Percentiles rank a stretch among this genome's conserved stretches.
Evolutionary conservation across 2,329 filamentous ascomycete species (phyloP).

Genomic region (Tolypocladium tropicale): DNA sequence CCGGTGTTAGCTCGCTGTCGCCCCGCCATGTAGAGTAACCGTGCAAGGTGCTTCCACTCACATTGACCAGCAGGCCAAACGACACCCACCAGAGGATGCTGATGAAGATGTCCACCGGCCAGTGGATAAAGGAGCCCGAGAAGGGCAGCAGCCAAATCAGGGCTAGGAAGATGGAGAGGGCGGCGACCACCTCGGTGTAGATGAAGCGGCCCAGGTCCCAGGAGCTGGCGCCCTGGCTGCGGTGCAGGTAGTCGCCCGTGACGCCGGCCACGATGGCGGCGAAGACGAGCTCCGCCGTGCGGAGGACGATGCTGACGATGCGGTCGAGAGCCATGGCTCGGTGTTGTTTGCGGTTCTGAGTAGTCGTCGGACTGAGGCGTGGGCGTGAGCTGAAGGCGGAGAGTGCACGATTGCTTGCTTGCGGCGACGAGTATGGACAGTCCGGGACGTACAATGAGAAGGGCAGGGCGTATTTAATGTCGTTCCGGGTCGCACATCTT

Average conservation of each 20-base stretch:
- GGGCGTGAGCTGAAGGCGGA: too few species aligned
- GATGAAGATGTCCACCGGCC: conserved; percentile 60
- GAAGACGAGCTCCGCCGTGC: conserved; percentile 49
- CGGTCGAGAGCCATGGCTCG: conserved; percentile 27
- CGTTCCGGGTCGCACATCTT: background rate
- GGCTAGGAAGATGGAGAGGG: conserved; percentile 56
- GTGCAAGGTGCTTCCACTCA: conserved; percentile 31
- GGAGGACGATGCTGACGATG: conserved; percentile 27
- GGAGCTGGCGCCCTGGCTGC: conserved; percentile 28
- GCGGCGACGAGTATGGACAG: background rate
- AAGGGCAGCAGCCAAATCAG: conserved; percentile 67
- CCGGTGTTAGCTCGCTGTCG: too few species aligned
- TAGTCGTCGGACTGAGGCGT: background rate
- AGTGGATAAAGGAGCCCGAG: conserved; percentile 55
- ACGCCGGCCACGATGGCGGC: conserved; percentile 63
- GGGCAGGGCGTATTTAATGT: background rate
- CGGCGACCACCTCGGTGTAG: conserved; percentile 64
- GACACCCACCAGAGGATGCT: conserved; percentile 60
- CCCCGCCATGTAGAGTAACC: too few species aligned
- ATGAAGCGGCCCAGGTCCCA: conserved; percentile 57
- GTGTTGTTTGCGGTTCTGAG: background rate
- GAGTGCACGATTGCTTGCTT: too few species aligned
- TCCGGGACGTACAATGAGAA: background rate
- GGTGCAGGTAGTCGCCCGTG: conserved; percentile 54
- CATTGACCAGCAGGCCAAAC: conserved; percentile 56